Conservation (phyloP, 139 green algal species). For the Auxenochlorella protothecoides region DNA sequence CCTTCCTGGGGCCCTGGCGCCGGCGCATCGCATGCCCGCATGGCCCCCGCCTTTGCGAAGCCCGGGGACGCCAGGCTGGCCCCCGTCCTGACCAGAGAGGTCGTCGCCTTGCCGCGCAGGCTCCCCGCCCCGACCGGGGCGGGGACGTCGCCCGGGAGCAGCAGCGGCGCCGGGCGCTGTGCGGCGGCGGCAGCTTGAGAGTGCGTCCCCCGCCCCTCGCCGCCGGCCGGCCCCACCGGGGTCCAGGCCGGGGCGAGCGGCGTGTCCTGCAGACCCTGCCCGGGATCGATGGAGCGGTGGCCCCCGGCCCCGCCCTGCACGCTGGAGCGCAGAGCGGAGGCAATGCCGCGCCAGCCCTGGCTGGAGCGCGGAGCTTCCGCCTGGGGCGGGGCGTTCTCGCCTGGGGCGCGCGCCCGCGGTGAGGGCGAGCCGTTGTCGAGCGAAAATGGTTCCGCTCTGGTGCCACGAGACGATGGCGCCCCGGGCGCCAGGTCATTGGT, state of each 20-base stretch:
- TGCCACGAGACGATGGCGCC: no score
- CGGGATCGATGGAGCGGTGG: not conserved
- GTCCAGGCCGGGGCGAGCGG: not conserved
- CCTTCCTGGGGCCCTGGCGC: not conserved
- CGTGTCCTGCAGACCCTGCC: not conserved
- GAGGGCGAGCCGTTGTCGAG: no score
- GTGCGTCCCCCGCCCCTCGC: not conserved
- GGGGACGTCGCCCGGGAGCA: slow-evolving; percentile 9
- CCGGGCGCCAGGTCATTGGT: slow-evolving; percentile 11
- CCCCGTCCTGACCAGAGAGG: slow-evolving; percentile 15
- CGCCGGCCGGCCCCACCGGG: not conserved
- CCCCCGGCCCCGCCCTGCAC: not conserved
- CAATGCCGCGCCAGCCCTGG: no score
- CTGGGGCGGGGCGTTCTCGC: no score
- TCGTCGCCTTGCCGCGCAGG: not conserved
- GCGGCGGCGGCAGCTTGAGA: not conserved
- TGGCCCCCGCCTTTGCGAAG: not conserved
- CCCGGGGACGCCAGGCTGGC: slow-evolving; percentile 19
- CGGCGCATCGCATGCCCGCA: slow-evolving; percentile 3
- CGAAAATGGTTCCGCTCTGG: no score
- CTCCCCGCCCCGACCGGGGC: slow-evolving; percentile 2
- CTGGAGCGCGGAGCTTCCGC: no score
- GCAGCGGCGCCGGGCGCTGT: slow-evolving; percentile 3
- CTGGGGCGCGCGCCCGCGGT: no score
- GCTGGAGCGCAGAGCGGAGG: no score